Conservation (phyloP, 495 filamentous ascomycete species). For the Penicillium diatomitis region DNA sequence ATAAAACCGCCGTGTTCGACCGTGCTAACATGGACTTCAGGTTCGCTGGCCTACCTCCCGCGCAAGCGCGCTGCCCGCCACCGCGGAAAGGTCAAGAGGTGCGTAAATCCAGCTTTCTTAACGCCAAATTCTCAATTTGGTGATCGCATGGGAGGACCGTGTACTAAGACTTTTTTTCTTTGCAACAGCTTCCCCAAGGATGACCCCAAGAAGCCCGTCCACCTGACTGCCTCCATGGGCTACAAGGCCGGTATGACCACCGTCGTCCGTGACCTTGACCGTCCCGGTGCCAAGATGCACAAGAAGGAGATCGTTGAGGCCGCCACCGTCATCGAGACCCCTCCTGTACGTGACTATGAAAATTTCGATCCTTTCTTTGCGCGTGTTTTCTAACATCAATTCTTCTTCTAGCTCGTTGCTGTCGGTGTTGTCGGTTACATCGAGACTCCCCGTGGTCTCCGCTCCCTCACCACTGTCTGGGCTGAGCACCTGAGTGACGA, state of each 20-base stretch:
- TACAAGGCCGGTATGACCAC: constrained; percentile 99
- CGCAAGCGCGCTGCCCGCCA: constrained; percentile 95
- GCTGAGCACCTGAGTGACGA: constrained; percentile 98
- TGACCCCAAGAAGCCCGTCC: constrained; percentile 98
- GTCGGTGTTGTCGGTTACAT: constrained; percentile 99
- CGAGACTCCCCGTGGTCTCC: constrained; percentile 98
- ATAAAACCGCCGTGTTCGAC: constrained; percentile 18
- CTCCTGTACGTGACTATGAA: constrained; percentile 67
- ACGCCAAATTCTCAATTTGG: constrained; percentile 3
- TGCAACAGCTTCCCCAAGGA: constrained; percentile 91
- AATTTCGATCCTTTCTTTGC: not conserved
- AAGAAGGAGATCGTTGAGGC: constrained; percentile 99
- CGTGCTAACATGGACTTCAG: constrained; percentile 33
- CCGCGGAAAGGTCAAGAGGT: constrained; percentile 97
- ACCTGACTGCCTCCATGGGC: constrained; percentile 96
- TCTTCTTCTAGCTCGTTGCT: constrained; percentile 73
- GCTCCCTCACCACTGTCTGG: constrained; percentile 99
- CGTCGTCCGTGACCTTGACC: constrained; percentile 98
- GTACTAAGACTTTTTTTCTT: constrained; percentile 28
- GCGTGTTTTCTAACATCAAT: constrained; percentile 1
- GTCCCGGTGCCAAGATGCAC: constrained; percentile 98
- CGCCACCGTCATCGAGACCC: constrained; percentile 97
- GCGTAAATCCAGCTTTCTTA: constrained; percentile 24
- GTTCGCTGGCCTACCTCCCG: constrained; percentile 90
- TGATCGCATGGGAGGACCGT: constrained; percentile 16